phyloP scores from a whole-genome alignment of 148 eudicot species.

The Persicaria tinctoria region DNA sequence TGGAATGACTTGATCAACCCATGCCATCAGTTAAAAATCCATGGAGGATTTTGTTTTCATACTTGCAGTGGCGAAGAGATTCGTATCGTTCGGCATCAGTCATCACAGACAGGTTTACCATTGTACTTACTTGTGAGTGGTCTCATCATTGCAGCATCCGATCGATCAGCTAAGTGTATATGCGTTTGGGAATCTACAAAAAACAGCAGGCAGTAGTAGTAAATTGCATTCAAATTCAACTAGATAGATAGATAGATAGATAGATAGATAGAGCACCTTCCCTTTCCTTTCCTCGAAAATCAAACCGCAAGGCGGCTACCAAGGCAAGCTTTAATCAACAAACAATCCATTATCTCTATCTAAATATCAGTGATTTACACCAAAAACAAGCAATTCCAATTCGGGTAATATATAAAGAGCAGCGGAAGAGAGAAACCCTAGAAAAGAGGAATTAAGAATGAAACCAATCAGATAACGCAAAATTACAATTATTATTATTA shows the following conservation, averaged over 20 bases:
- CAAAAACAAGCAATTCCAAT: no score
- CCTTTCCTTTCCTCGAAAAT: background rate
- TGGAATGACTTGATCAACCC: slow-evolving; percentile 84
- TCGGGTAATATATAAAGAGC: background rate
- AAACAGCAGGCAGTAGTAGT: no score
- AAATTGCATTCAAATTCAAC: background rate
- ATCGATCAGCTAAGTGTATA: slow-evolving; percentile 55
- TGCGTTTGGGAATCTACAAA: slow-evolving; percentile 56
- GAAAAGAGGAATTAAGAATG: background rate
- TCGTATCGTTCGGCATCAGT: slow-evolving; percentile 59
- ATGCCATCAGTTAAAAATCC: slow-evolving; percentile 7
- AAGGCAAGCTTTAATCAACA: no score
- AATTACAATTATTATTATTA: background rate
- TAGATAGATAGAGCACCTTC: background rate
- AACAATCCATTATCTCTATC: no score
- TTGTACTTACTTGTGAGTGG: slow-evolving; percentile 42
- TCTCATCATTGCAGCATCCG: slow-evolving; percentile 68
- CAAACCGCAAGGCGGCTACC: background rate
- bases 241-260: background rate
- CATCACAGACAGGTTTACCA: slow-evolving; percentile 65
- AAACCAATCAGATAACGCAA: background rate
- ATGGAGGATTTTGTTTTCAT: background rate
- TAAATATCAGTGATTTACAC: no score
- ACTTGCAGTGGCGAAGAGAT: slow-evolving; percentile 81
- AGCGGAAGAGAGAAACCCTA: background rate